phyloP scores from a whole-genome alignment of 106 monocot genomes.

The Chionographis japonica region DNA sequence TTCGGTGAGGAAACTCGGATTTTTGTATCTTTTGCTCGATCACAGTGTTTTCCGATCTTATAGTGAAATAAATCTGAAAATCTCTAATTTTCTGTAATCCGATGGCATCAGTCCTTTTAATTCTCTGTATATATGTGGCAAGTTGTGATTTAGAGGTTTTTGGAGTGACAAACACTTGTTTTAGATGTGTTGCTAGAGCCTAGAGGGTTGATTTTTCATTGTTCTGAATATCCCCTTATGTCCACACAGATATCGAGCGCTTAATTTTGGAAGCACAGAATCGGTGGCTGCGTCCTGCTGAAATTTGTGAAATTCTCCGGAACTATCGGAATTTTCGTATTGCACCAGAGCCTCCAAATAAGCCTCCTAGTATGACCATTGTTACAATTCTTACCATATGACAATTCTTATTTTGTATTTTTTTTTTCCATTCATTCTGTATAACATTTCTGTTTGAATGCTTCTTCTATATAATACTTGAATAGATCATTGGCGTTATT shows the following conservation, averaged over 20 bases:
- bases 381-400: too few relatives aligned
- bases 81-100: too few relatives aligned
- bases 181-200: neutral
- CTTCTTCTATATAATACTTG: too few relatives aligned
- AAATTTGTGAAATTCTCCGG: constrained; percentile 93
- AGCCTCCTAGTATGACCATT: constrained; percentile 60
- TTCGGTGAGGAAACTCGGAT: constrained; percentile 27
- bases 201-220: too few relatives aligned
- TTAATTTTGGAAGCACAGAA: constrained; percentile 79
- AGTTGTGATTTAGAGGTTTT: neutral
- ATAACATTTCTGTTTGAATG: neutral
- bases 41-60: too few relatives aligned
- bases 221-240: neutral
- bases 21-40: neutral
- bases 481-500: too few relatives aligned
- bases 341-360: constrained; percentile 84
- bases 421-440: neutral
- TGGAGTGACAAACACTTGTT: neutral
- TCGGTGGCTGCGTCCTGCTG: constrained; percentile 90
- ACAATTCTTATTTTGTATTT: too few relatives aligned
- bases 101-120: too few relatives aligned
- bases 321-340: constrained; percentile 71
- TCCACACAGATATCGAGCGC: constrained; percentile 70
- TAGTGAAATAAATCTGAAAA: too few relatives aligned
- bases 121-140: neutral